Evolutionary conservation across 768 basidiomycete species (phyloP).

Genomic region (Boletus barrowsii): DNA sequence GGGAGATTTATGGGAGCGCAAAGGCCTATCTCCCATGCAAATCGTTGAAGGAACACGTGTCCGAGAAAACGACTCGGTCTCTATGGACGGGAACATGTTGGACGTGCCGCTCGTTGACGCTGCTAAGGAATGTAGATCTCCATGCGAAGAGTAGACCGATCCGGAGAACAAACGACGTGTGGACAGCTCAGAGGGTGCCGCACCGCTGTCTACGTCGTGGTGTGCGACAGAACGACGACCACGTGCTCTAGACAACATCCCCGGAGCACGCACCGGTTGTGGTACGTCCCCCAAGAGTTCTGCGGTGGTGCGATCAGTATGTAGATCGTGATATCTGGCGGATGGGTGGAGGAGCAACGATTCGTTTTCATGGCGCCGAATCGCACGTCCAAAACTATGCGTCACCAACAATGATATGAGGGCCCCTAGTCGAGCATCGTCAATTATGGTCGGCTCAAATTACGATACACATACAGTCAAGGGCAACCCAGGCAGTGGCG

Average conservation of each 20-base stretch:
- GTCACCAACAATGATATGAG: constrained; percentile 2
- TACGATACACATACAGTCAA: constrained; percentile 46
- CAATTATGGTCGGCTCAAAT: constrained; percentile 1
- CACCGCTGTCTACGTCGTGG: background rate
- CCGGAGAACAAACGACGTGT: constrained; percentile 7
- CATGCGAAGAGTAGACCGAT: constrained; percentile 5
- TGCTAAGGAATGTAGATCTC: constrained; percentile 9
- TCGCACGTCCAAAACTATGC: constrained; percentile 6
- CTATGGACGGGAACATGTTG: constrained; percentile 8
- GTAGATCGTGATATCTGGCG: constrained; percentile 2
- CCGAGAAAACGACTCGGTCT: constrained; percentile 8
- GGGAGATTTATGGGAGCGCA: background rate
- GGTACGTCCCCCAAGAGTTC: constrained; percentile 5
- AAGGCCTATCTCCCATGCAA: constrained; percentile 7
- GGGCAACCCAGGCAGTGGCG: constrained; percentile 48
- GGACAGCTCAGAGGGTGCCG: background rate
- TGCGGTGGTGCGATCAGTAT: constrained; percentile 6
- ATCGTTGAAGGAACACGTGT: background rate
- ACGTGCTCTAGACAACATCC: constrained; percentile 1
- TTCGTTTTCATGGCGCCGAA: constrained; percentile 6
- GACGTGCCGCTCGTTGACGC: constrained; percentile 16
- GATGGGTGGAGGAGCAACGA: constrained; percentile 3
- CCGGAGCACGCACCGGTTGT: background rate
- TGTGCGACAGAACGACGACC: background rate
- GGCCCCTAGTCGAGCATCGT: constrained; percentile 8